Evolutionary conservation across 371 early-diverging fungal species (phyloP).

Genomic region (Blakeslea trispora): DNA sequence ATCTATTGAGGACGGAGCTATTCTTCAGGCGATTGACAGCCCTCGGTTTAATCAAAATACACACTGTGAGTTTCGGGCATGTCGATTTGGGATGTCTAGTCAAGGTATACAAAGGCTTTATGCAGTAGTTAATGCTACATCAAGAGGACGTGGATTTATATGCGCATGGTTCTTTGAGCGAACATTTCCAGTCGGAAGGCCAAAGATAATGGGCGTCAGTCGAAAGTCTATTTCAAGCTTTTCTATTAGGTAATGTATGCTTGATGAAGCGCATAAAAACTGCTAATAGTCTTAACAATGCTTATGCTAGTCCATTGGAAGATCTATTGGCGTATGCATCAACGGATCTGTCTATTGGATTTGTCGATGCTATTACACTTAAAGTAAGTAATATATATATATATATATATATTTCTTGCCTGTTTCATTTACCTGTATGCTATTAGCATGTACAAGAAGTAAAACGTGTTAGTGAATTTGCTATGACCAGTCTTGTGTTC

Average conservation of each 20-base stretch:
- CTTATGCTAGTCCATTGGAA: slow-evolving; percentile 47
- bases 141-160: slow-evolving; percentile 34
- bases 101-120: slow-evolving; percentile 25
- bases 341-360: slow-evolving; percentile 53
- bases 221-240: slow-evolving; percentile 41
- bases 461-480: slow-evolving; percentile 45
- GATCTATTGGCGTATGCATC: slow-evolving; percentile 63
- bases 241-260: slow-evolving; percentile 27
- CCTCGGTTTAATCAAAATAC: slow-evolving; percentile 55
- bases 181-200: slow-evolving; percentile 26
- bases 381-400: slow-evolving; percentile 34
- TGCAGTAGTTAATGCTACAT: slow-evolving; percentile 40
- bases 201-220: slow-evolving; percentile 34
- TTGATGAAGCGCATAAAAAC: not conserved
- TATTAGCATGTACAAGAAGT: slow-evolving; percentile 9
- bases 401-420: too few species aligned
- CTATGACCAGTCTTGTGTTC: slow-evolving; percentile 62
- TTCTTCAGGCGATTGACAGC: slow-evolving; percentile 63
- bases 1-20: slow-evolving; percentile 47
- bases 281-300: not conserved
- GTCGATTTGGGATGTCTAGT: slow-evolving; percentile 32
- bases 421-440: not conserved
- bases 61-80: slow-evolving; percentile 48
- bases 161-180: slow-evolving; percentile 49
- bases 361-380: slow-evolving; percentile 59